A percentile compares a stretch with the other conserved stretches of the same genome.
Evolutionary conservation across 805 yeast species (phyloP).

Genomic region (Cyberlindnera subsufficiens): DNA sequence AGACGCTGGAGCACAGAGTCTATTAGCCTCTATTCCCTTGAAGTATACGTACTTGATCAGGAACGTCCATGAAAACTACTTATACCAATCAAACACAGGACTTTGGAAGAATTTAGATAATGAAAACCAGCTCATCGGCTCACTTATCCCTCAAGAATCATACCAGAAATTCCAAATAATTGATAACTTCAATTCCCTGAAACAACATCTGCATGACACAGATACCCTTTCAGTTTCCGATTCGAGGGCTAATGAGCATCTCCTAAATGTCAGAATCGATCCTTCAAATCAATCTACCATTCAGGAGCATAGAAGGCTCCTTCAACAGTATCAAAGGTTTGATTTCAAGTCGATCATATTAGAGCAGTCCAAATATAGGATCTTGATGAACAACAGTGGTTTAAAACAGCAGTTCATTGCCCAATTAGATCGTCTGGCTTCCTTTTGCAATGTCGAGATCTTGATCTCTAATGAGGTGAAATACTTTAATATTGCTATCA

Average conservation of each 20-base stretch:
- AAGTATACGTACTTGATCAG: constrained; percentile 17
- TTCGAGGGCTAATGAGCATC: constrained; percentile 8
- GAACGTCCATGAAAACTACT: constrained; percentile 2
- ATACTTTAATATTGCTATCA: constrained; percentile 10
- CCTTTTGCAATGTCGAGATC: constrained; percentile 41
- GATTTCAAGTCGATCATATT: constrained; percentile 19
- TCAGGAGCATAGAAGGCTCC: constrained; percentile 26
- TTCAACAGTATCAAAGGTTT: constrained; percentile 29
- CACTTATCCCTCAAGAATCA: constrained; percentile 1
- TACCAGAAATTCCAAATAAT: constrained; percentile 11
- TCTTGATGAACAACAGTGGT: constrained; percentile 2
- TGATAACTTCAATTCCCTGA: constrained; percentile 14
- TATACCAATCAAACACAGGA: constrained; percentile 18
- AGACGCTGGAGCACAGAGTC: constrained; percentile 41
- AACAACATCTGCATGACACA: neutral
- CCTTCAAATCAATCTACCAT: constrained; percentile 24
- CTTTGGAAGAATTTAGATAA: constrained; percentile 14
- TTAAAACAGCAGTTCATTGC: constrained; percentile 9
- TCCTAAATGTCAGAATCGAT: constrained; percentile 7
- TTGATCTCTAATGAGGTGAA: constrained; percentile 32
- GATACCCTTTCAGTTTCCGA: constrained; percentile 5
- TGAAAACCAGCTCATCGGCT: constrained; percentile 8
- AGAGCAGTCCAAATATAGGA: constrained; percentile 10
- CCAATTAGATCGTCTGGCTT: constrained; percentile 35
- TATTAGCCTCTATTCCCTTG: constrained; percentile 24